Evolutionary conservation across 225 moss, liverwort and hornwort genomes (phyloP), one percentile per base, ranked within the genome.

Genomic region (Rhytidiadelphus loreus): DNA sequence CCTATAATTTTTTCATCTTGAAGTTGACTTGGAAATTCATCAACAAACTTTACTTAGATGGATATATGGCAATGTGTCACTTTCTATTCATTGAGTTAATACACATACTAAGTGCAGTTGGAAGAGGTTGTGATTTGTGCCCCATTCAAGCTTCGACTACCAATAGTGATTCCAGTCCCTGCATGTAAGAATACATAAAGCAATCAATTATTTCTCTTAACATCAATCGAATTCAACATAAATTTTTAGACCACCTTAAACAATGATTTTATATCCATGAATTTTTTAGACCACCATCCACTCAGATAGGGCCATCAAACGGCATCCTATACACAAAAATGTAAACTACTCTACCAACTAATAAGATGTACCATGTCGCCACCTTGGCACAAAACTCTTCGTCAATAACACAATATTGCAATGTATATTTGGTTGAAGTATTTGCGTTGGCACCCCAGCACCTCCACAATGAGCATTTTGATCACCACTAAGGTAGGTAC

Each of bases 361-460:
- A 33, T 64, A 0, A 64, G 4, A 33, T 66, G 11, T 1, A 2
- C 1, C 37, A 37, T 1, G 1, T 4, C 0, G 0, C 14, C 41
- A 70, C 16, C 9, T 73, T 30, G 11, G 18, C 1, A 46, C 18
- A 73, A 29, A 46, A 29, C 46, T 73, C 18, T 30, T 46, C 18
- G 1, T 29, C 30, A 73, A 29, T 9, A 29, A 10, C 7, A 46
- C 3, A 29, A 0, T 29, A 73, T 22, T 46, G 11, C 41, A 73
- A 17, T 29, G 2, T 18, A 73, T 18, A 73, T 46, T 46, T 46
- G 29, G 3, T 73, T 44, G 2, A 46, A n/a, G n/a, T n/a, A n/a
- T n/a, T n/a, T n/a, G n/a, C n/a, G n/a, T n/a, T n/a, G n/a, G n/a
- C n/a, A n/a, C n/a, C n/a, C n/a, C n/a, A n/a, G n/a, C n/a, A n/a